These are phyloP conservation scores for Stereocaulon alpinum DNA, from an alignment of 495 filamentous ascomycete genomes.

Conservation along the genomic window DNA sequence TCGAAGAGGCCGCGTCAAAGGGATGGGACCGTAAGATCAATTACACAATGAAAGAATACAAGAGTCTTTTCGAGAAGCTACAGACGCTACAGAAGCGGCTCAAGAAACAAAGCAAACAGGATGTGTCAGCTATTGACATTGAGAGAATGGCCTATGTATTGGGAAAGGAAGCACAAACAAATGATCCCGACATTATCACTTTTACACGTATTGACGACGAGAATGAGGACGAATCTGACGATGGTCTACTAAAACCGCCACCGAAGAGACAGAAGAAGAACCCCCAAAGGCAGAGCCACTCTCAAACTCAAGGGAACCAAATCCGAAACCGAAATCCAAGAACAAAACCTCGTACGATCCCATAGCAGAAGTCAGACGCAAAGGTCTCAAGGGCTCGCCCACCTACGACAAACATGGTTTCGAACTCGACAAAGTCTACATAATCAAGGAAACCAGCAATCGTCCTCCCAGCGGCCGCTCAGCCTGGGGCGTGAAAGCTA, in stretches of 20 bases:
- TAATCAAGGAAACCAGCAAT: slow-evolving; percentile 18
- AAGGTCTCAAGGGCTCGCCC: slow-evolving; percentile 20
- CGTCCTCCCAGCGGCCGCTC: slow-evolving; percentile 5
- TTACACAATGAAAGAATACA: slow-evolving; percentile 40
- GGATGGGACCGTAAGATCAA: slow-evolving; percentile 39
- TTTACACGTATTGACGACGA: neutral
- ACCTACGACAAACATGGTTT: slow-evolving; percentile 29
- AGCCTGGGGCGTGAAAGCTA: slow-evolving; percentile 12
- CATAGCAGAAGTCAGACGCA: neutral
- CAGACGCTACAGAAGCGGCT: slow-evolving; percentile 26
- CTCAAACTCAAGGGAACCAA: neutral
- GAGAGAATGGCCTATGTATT: slow-evolving; percentile 50
- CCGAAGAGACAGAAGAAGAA: slow-evolving; percentile 5
- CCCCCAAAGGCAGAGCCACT: neutral
- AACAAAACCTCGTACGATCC: neutral
- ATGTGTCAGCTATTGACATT: slow-evolving; percentile 42
- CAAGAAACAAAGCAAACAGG: slow-evolving; percentile 11
- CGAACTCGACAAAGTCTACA: slow-evolving; percentile 26
- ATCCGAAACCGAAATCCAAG: neutral
- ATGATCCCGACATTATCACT: too few species aligned
- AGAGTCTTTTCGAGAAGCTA: slow-evolving; percentile 26
- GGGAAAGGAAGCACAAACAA: slow-evolving; percentile 1
- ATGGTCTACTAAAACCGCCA: neutral
- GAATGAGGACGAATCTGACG: neutral
- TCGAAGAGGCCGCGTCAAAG: slow-evolving; percentile 22